Percentiles rank a stretch among this genome's conserved stretches.
Evolutionary conservation across 306 rosid genomes (phyloP).

Genomic region (Prunus salicina): DNA sequence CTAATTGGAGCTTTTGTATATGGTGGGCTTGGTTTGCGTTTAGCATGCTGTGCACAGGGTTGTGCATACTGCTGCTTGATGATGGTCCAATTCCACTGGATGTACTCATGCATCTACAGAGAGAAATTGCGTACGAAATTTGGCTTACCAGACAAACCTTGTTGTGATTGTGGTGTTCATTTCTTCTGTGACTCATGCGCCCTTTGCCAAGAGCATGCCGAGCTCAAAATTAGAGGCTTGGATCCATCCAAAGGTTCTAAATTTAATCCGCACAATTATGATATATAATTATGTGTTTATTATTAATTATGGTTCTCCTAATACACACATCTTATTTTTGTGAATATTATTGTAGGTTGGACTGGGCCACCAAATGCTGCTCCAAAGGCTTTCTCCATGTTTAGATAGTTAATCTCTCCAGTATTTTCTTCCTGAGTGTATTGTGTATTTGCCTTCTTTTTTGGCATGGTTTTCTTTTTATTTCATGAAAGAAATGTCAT

Average conservation of each 20-base stretch:
- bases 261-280: not conserved
- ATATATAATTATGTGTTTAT: not conserved
- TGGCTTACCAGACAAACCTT: constrained; percentile 25
- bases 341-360: constrained; percentile 6
- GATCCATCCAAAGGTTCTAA: constrained; percentile 25
- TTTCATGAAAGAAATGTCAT: not conserved
- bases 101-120: constrained; percentile 26
- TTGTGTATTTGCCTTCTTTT: not conserved
- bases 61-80: constrained; percentile 14
- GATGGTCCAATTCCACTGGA: constrained; percentile 13
- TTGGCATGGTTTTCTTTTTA: not conserved
- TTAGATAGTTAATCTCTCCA: not conserved
- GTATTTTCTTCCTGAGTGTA: not conserved
- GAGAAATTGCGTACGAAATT: constrained; percentile 20
- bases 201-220: constrained; percentile 32
- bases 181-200: constrained; percentile 25
- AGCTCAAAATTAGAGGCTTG: constrained; percentile 24
- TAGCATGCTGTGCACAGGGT: constrained; percentile 19
- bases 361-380: not conserved
- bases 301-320: not conserved
- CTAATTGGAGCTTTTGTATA: not conserved
- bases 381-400: constrained; percentile 5
- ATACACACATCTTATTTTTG: not conserved
- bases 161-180: constrained; percentile 33
- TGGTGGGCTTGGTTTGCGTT: too few relatives aligned